Percentiles rank a stretch among this genome's conserved stretches.
phyloP scores from a whole-genome alignment of 352 stramenopile genomes.

The Achlya hypogyna region DNA sequence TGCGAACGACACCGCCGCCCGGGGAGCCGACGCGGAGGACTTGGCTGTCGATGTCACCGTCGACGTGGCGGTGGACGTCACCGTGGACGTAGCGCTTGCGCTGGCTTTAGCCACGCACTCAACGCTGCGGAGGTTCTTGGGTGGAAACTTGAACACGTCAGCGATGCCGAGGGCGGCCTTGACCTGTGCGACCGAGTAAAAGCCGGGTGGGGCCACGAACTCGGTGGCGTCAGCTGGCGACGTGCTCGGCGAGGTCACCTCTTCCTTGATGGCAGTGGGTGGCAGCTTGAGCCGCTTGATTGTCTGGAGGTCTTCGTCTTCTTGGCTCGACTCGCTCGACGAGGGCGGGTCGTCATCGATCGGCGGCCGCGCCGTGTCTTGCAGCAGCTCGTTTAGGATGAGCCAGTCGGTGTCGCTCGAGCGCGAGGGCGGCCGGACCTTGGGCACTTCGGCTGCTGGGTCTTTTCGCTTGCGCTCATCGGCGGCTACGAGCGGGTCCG shows the following conservation, averaged over 20 bases:
- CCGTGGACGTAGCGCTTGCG: not conserved
- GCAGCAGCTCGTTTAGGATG: not conserved
- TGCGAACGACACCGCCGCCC: not conserved
- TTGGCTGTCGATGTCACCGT: not conserved
- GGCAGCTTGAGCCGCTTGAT: conserved; percentile 2
- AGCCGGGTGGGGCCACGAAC: not conserved
- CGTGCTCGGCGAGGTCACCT: not conserved
- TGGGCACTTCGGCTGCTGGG: not conserved
- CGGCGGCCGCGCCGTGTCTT: not conserved
- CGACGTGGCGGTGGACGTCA: not conserved
- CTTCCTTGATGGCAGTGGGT: not conserved
- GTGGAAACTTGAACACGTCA: conserved; percentile 1
- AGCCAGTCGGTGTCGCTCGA: not conserved
- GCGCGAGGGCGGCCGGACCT: not conserved
- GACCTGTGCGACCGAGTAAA: not conserved
- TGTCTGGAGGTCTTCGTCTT: conserved; percentile 1
- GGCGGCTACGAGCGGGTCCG: not conserved
- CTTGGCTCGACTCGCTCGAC: not conserved
- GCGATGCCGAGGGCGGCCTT: not conserved
- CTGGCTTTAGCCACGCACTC: not conserved
- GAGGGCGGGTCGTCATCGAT: not conserved
- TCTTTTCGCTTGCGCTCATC: not conserved
- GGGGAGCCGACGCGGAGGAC: not conserved
- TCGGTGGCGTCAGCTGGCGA: not conserved
- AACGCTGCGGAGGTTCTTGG: not conserved